Conservation (phyloP, 805 yeast species). For the Lipomyces starkeyi region DNA sequence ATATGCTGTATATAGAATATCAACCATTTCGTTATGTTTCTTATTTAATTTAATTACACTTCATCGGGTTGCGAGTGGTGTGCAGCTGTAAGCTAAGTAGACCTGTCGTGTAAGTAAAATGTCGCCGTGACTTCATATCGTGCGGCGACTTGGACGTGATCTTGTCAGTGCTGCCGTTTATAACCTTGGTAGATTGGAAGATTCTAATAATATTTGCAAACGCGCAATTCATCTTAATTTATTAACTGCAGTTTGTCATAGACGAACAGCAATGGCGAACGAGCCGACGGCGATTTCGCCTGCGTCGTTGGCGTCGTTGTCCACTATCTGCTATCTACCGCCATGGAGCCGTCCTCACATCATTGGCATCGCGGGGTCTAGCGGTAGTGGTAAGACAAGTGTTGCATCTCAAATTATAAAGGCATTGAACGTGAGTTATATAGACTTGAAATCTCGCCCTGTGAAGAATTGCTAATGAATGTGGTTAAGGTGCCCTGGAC, state of each 20-base stretch:
- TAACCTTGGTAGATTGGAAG: too few relatives aligned
- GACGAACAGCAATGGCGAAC: not conserved
- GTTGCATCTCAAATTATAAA: constrained; percentile 83
- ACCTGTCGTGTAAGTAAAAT: not conserved
- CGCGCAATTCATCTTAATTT: not conserved
- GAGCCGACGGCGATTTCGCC: not conserved
- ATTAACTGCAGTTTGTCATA: not conserved
- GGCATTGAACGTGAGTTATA: constrained; percentile 52
- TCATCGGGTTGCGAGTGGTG: not conserved
- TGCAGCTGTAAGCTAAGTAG: too few relatives aligned
- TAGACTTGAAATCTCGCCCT: not conserved
- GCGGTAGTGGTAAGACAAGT: constrained; percentile 94
- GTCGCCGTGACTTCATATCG: too few relatives aligned
- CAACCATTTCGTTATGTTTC: not conserved
- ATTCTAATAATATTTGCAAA: not conserved
- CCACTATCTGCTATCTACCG: constrained; percentile 58
- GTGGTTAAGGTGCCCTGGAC: constrained; percentile 83
- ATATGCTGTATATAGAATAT: not conserved
- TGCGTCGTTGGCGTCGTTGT: constrained; percentile 20
- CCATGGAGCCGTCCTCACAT: constrained; percentile 91
- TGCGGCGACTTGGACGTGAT: not conserved
- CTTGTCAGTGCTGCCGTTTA: too few relatives aligned
- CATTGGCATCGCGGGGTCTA: constrained; percentile 84
- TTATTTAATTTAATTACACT: not conserved
- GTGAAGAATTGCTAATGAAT: not conserved